A percentile compares a stretch with the other conserved stretches of the same genome.
Conservation (phyloP, 108 stramenopile genomes). For the Nannochloropsis oceanica region DNA sequence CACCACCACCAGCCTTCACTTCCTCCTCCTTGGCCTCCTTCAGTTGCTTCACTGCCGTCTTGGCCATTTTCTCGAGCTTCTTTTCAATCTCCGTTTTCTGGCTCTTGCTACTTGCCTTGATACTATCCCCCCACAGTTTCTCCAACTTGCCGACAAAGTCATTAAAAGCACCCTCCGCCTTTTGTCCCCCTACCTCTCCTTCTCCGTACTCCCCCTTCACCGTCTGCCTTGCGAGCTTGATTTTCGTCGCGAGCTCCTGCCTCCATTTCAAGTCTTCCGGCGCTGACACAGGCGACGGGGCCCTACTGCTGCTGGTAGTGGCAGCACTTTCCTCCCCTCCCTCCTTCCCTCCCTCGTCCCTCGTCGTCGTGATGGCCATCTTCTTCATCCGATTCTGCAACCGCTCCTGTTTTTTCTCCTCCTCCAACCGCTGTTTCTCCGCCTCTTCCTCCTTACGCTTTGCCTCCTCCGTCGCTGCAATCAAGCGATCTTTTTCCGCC, state of each 20-base stretch:
- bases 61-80: neutral
- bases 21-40: constrained; percentile 12
- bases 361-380: neutral
- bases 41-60: neutral
- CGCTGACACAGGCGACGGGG: too few species aligned
- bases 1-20: constrained; percentile 5
- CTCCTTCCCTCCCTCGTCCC: neutral
- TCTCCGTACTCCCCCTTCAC: neutral
- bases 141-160: neutral
- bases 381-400: neutral
- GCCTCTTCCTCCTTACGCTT: neutral
- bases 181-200: neutral
- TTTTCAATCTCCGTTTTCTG: neutral
- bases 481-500: neutral
- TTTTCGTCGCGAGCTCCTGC: neutral
- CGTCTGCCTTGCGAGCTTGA: neutral
- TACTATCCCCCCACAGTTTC: neutral
- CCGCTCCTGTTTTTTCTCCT: neutral
- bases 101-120: neutral
- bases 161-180: neutral
- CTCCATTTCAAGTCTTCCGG: neutral
- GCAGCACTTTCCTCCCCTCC: neutral
- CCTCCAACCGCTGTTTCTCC: neutral
- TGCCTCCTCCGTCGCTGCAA: neutral
- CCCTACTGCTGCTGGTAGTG: neutral